Conservation (phyloP, 805 yeast species). For the Ogataea methylovora region DNA sequence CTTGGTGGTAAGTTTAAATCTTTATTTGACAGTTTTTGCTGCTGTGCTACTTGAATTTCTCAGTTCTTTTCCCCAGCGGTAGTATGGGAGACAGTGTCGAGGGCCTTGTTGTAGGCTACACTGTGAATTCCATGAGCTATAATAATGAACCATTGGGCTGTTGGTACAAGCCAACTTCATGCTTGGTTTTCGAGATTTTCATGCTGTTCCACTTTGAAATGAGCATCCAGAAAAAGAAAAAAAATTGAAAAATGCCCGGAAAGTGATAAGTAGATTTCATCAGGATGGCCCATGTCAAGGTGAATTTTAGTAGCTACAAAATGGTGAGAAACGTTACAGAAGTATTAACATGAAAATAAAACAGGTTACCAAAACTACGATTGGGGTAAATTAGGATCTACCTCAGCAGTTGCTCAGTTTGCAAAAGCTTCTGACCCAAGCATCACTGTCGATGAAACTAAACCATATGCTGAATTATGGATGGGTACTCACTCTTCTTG, state of each 20-base stretch:
- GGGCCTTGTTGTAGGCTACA: background rate
- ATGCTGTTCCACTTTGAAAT: too few relatives aligned
- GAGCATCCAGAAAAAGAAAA: too few relatives aligned
- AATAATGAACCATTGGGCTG: too few relatives aligned
- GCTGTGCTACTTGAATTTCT: background rate
- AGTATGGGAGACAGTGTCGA: background rate
- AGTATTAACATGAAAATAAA: background rate
- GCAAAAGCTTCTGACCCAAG: conserved; percentile 63
- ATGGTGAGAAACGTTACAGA: too few relatives aligned
- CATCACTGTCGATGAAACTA: conserved; percentile 55
- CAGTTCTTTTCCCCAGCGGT: background rate
- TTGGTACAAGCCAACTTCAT: too few relatives aligned
- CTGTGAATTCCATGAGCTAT: background rate
- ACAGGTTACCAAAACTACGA: conserved; percentile 30
- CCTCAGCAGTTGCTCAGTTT: conserved; percentile 85
- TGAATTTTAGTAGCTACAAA: too few relatives aligned
- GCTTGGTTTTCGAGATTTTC: too few relatives aligned
- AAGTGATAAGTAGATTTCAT: too few relatives aligned
- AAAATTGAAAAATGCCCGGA: too few relatives aligned
- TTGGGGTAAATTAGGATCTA: conserved; percentile 65
- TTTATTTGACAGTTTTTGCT: background rate
- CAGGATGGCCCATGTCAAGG: too few relatives aligned
- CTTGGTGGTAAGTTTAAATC: conserved; percentile 22
- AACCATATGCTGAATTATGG: conserved; percentile 98
- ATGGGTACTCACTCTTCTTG: conserved; percentile 98